These are phyloP conservation scores for Trichophyton verrucosum DNA, from an alignment of 2,329 filamentous ascomycete species.

Conservation along the genomic window DNA sequence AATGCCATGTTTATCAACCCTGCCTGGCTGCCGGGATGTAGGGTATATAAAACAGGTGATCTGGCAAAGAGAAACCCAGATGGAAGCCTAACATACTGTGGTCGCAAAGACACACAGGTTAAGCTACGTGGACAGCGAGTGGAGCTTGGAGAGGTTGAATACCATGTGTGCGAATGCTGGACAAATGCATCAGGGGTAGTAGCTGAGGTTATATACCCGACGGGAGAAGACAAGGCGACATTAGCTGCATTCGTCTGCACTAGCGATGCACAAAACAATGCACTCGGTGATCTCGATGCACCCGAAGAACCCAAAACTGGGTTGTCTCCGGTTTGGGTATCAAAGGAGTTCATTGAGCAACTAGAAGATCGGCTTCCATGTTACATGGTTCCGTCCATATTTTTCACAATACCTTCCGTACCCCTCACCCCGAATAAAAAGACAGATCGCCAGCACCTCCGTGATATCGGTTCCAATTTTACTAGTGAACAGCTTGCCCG, in stretches of 20 bases:
- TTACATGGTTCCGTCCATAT: constrained; percentile 8
- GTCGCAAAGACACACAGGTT: constrained; percentile 25
- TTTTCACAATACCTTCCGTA: neutral
- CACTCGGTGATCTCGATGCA: neutral
- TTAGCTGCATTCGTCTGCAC: constrained; percentile 37
- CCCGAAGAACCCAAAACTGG: neutral
- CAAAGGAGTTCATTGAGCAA: neutral
- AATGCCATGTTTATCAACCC: constrained; percentile 42
- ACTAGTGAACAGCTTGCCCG: constrained; percentile 4
- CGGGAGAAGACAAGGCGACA: constrained; percentile 31
- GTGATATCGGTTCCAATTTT: constrained; percentile 15
- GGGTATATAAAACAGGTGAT: constrained; percentile 29
- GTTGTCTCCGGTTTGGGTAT: neutral
- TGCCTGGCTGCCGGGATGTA: constrained; percentile 11
- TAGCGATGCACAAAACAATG: constrained; percentile 8
- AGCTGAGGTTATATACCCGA: constrained; percentile 40
- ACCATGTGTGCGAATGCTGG: constrained; percentile 20
- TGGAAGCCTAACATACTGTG: constrained; percentile 22
- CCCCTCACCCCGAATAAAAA: neutral
- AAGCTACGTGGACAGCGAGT: constrained; percentile 27
- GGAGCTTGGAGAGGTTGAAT: constrained; percentile 26
- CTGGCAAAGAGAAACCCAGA: constrained; percentile 22
- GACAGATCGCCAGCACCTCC: constrained; percentile 21
- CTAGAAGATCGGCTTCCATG: neutral
- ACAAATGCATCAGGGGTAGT: constrained; percentile 34